Percentiles rank a stretch among this genome's conserved stretches.
Evolutionary conservation across 495 filamentous ascomycete genomes (phyloP).

Genomic region (Rhizodiscina lignyota): DNA sequence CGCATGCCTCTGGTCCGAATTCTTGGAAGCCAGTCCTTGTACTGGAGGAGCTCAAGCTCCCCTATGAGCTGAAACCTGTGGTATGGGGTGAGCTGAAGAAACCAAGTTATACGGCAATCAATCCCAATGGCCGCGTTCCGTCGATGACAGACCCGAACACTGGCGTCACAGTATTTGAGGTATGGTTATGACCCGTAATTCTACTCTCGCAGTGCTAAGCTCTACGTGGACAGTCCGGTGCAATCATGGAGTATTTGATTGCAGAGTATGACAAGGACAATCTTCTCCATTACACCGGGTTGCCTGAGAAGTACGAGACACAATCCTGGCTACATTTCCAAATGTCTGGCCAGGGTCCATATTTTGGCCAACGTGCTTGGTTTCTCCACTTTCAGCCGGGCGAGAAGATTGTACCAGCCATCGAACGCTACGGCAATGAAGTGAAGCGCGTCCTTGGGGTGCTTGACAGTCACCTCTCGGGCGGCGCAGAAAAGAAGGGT

Average conservation of each 20-base stretch:
- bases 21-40: no score
- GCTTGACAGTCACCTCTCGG: slow-evolving; percentile 23
- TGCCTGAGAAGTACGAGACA: slow-evolving; percentile 18
- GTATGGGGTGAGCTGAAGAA: slow-evolving; percentile 38
- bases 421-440: slow-evolving; percentile 31
- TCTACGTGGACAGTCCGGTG: no score
- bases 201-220: no score
- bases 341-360: slow-evolving; percentile 23
- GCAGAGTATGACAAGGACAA: no score
- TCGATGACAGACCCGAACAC: slow-evolving; percentile 54
- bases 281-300: no score
- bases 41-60: slow-evolving; percentile 45
- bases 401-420: slow-evolving; percentile 22
- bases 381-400: slow-evolving; percentile 15
- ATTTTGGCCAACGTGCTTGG: slow-evolving; percentile 24
- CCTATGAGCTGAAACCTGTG: slow-evolving; percentile 30
- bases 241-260: no score
- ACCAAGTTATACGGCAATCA: slow-evolving; percentile 35
- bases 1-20: no score
- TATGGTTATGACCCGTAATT: no score
- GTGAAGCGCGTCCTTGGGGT: slow-evolving; percentile 28
- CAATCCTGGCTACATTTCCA: slow-evolving; percentile 27
- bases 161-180: slow-evolving; percentile 50
- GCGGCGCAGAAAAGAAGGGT: slow-evolving; percentile 26
- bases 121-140: slow-evolving; percentile 57